Conservation (phyloP, 495 filamentous ascomycete species). For the Trichoderma asperelloides region DNA sequence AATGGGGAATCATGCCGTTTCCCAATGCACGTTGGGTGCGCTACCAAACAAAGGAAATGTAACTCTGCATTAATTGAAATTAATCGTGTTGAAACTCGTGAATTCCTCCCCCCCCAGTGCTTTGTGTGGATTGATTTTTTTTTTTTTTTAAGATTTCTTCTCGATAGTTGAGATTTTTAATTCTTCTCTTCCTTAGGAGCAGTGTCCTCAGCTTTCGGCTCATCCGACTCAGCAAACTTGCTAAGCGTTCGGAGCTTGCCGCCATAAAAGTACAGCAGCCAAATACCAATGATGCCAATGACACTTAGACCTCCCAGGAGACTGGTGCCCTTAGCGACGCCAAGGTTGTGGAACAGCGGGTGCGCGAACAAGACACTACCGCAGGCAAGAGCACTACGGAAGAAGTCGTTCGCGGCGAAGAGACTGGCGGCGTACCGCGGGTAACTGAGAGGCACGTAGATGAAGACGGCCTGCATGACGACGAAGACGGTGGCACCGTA, state of each 20-base stretch:
- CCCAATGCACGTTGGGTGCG: too few species aligned
- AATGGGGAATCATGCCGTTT: too few species aligned
- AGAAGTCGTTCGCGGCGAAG: conserved; percentile 56
- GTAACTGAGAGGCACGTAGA: conserved; percentile 54
- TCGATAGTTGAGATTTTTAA: not conserved
- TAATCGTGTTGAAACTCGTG: too few species aligned
- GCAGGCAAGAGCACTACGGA: conserved; percentile 46
- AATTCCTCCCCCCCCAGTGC: too few species aligned
- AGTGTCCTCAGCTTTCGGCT: not conserved
- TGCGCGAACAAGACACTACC: conserved; percentile 48
- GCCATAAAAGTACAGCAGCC: conserved; percentile 44
- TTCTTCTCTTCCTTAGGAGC: not conserved
- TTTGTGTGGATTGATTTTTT: not conserved
- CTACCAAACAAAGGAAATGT: too few species aligned
- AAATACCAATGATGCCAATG: conserved; percentile 49
- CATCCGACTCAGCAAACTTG: conserved; percentile 33
- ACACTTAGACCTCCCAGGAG: conserved; percentile 49
- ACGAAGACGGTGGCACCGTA: conserved; percentile 37
- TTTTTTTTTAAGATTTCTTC: not conserved
- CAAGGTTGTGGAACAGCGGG: conserved; percentile 49
- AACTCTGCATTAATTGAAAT: too few species aligned
- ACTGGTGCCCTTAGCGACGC: conserved; percentile 45
- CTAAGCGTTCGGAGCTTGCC: conserved; percentile 35
- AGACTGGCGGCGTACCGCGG: conserved; percentile 53
- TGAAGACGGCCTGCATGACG: conserved; percentile 54